Evolutionary conservation across 1,284 basidiomycete species (phyloP).

Genomic region (Afroboletus lepidellus): DNA sequence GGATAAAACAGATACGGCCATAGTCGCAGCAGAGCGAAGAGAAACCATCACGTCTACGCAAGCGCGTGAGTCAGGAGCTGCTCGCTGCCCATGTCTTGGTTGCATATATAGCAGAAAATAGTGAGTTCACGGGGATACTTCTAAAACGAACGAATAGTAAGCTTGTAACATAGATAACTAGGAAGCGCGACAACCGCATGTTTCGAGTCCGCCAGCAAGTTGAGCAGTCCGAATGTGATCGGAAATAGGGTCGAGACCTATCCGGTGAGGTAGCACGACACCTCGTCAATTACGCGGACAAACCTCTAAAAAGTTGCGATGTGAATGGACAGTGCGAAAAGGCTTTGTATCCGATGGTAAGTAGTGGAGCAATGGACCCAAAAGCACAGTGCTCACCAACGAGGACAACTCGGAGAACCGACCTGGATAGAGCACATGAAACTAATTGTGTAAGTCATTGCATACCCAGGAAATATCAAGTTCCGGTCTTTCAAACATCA

Average conservation of each 20-base stretch:
- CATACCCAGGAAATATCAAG: not conserved
- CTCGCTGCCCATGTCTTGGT: not conserved
- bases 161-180: constrained; percentile 7
- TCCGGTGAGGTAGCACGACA: not conserved
- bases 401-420: not conserved
- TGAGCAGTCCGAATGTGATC: not conserved
- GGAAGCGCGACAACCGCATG: not conserved
- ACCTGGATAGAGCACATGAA: not conserved
- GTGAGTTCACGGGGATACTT: not conserved
- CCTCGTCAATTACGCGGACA: not conserved
- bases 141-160: not conserved
- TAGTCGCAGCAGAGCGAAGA: constrained; percentile 10
- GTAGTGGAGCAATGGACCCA: not conserved
- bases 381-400: not conserved
- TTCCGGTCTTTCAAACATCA: not conserved
- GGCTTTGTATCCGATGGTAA: constrained; percentile 3
- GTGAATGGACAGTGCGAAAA: not conserved
- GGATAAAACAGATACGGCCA: constrained; percentile 7
- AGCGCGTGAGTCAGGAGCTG: constrained; percentile 1
- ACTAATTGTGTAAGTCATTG: not conserved
- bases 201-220: constrained; percentile 1
- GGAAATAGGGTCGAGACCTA: constrained; percentile 7
- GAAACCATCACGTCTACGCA: constrained; percentile 20
- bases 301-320: not conserved
- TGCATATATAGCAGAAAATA: constrained; percentile 19